Base-by-base conservation (phyloP, 2,329 filamentous ascomycete genomes). In the Hymenoscyphus linearis region DNA sequence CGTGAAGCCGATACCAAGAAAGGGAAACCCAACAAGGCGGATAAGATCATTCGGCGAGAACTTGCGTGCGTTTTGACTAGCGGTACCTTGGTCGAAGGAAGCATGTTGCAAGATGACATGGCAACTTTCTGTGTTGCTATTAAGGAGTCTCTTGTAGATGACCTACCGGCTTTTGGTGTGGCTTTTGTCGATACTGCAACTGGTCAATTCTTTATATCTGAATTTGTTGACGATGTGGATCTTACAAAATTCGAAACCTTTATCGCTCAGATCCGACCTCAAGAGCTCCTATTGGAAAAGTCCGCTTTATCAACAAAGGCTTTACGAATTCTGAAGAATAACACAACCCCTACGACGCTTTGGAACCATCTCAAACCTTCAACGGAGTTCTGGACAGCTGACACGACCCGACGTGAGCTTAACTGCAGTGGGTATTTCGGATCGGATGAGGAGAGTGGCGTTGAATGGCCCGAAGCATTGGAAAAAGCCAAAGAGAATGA, bases 101-200 rank as follows among this genome's bases (percentile, higher is more conserved):
- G 90, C 67, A 99, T 99, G 95, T 84, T 99, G 47, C 93, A 98
- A 74, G 91, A 96, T 71, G 95, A 99, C 74, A 96, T 96, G 88
- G 91, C 95, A 1, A 96, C 92, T 0, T 98, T 91, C 75, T 99
- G 95, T 73, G 91, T 95, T 58, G 90, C 95, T 1, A 95, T 99
- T 76, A 99, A 99, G 73, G 89, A 93, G 72, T 74, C 85, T 0
- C 79, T 89, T 12, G 78, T 85, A 1, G 85, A 95, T 64, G 89
- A 87, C 58, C 79, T 86, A 31, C 93, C 95, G 4, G 85, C 86
- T 0, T 99, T 99, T 73, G 95, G 95, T 9, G 86, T 99, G 57
- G 88, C 92, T 0, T 97, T 98, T 75, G 91, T 96, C 12, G 95
- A 99, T 72, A 95, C 95, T 7, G 93, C 95, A 1, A 99, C 93